Evolutionary conservation across 768 basidiomycete species (phyloP).

Genomic region (Asterophora parasitica): DNA sequence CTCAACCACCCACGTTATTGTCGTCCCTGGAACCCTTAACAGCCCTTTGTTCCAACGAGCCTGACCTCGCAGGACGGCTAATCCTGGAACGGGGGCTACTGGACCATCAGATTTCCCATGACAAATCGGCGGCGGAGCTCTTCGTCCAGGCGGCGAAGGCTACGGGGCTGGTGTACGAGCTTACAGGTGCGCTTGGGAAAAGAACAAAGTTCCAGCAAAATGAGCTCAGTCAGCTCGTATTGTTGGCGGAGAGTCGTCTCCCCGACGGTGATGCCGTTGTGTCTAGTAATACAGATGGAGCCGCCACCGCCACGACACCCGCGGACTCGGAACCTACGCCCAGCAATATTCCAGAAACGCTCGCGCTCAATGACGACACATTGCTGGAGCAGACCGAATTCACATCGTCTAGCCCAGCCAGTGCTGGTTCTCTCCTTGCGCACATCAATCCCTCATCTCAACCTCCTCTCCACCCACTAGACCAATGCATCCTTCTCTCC

Average conservation of each 20-base stretch:
- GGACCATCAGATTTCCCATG: constrained; percentile 71
- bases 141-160: constrained; percentile 77
- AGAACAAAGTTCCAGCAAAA: constrained; percentile 90
- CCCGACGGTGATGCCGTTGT: constrained; percentile 25
- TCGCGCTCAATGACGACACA: constrained; percentile 92
- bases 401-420: constrained; percentile 61
- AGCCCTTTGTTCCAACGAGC: constrained; percentile 39
- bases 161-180: constrained; percentile 79
- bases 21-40: constrained; percentile 38
- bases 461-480: constrained; percentile 85
- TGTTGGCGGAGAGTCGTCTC: constrained; percentile 83
- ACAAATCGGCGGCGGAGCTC: constrained; percentile 69
- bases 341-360: constrained; percentile 62
- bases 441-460: constrained; percentile 83
- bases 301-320: background rate
- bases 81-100: constrained; percentile 74
- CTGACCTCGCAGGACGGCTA: constrained; percentile 63
- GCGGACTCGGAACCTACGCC: constrained; percentile 8
- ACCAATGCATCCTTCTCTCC: constrained; percentile 88
- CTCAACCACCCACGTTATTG: constrained; percentile 41
- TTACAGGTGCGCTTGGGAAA: constrained; percentile 90
- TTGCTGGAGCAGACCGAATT: constrained; percentile 92
- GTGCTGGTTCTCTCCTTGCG: constrained; percentile 42
- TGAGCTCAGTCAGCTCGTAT: constrained; percentile 84
- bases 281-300: constrained; percentile 7